Evolutionary conservation across 371 early-diverging fungal species (phyloP).

Genomic region (Antonospora locustae): DNA sequence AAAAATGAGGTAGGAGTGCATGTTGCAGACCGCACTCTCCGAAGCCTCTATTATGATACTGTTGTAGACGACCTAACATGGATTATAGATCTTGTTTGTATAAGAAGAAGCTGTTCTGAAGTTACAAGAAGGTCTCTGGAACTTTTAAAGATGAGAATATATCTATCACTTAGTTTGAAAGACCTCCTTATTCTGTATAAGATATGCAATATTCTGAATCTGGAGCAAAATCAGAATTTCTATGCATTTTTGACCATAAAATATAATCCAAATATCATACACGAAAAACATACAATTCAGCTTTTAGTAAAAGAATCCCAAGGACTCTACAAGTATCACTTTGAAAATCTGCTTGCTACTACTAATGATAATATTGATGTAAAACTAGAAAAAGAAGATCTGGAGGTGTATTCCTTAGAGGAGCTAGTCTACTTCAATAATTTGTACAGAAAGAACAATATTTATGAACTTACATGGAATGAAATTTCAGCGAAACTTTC

Average conservation of each 20-base stretch:
- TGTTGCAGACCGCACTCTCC: no score
- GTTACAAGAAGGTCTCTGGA: slow-evolving; percentile 5
- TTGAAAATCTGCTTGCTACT: slow-evolving; percentile 8
- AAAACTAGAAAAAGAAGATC: not conserved
- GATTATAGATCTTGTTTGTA: slow-evolving; percentile 11
- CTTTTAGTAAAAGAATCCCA: slow-evolving; percentile 7
- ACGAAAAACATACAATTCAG: not conserved
- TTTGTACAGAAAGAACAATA: no score
- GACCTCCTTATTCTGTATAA: slow-evolving; percentile 15
- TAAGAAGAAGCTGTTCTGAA: slow-evolving; percentile 2
- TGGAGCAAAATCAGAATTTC: slow-evolving; percentile 6
- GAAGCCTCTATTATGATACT: no score
- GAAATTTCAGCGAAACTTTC: no score
- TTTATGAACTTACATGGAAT: no score
- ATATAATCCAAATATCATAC: not conserved
- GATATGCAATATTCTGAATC: slow-evolving; percentile 11
- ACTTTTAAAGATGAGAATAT: slow-evolving; percentile 7
- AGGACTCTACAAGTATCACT: slow-evolving; percentile 4
- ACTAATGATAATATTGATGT: not conserved
- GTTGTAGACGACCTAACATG: no score
- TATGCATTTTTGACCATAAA: not conserved
- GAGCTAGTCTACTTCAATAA: no score
- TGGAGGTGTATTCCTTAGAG: no score
- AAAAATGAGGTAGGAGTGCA: no score
- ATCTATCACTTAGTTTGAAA: slow-evolving; percentile 3